Percentiles rank a stretch among this genome's conserved stretches.
These are phyloP conservation scores for Exophiala mesophila DNA, from an alignment of 2,329 filamentous ascomycete species.

Conservation along the genomic window DNA sequence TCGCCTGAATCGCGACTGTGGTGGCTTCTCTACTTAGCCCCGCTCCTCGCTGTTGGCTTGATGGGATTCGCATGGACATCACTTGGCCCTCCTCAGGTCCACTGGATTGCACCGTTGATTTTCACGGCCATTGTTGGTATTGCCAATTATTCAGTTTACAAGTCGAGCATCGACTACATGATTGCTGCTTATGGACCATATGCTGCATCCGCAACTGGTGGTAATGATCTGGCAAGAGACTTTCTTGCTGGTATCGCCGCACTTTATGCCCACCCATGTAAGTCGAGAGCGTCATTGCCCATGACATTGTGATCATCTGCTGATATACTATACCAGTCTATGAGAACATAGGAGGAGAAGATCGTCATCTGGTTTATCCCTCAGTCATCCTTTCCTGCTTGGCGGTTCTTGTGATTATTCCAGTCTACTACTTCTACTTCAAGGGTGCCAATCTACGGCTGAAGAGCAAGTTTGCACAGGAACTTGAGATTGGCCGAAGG, in stretches of 20 bases:
- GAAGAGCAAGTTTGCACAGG: constrained; percentile 59
- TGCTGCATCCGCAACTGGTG: constrained; percentile 60
- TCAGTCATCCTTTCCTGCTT: constrained; percentile 58
- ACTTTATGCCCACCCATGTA: constrained; percentile 52
- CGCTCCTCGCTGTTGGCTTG: constrained; percentile 44
- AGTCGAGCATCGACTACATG: constrained; percentile 56
- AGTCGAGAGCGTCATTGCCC: constrained; percentile 23
- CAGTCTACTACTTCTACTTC: constrained; percentile 63
- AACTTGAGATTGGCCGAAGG: constrained; percentile 45
- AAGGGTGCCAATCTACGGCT: constrained; percentile 55
- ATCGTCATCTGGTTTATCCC: constrained; percentile 32
- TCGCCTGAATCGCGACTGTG: constrained; percentile 60
- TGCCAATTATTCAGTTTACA: constrained; percentile 48
- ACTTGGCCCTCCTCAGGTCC: constrained; percentile 48
- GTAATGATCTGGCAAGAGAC: constrained; percentile 61
- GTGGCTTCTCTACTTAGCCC: constrained; percentile 49
- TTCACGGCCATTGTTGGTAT: constrained; percentile 57
- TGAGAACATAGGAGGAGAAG: constrained; percentile 45
- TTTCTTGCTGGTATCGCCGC: constrained; percentile 59
- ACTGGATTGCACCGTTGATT: constrained; percentile 59
- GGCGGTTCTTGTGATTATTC: constrained; percentile 55
- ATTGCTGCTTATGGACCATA: constrained; percentile 61
- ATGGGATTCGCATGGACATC: constrained; percentile 59
- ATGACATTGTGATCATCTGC: too few relatives aligned
- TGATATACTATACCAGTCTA: constrained; percentile 32